These are phyloP conservation scores for Syzygium grande DNA, from an alignment of 345 rosid genomes.

Conservation along the genomic window DNA sequence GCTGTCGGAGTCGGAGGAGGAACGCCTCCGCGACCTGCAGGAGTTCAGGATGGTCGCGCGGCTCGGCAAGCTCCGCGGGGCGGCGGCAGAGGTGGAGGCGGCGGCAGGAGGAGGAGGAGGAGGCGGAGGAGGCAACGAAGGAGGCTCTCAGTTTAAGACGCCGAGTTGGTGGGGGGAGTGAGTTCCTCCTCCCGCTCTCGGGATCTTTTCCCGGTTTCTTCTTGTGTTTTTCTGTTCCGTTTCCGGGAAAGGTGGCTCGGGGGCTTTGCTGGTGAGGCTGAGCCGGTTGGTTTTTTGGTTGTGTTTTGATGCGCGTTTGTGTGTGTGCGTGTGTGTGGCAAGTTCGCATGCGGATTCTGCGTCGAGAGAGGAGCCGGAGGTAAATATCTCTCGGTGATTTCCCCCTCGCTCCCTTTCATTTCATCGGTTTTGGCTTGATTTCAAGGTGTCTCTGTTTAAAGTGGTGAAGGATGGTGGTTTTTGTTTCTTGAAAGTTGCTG, in stretches of 20 bases:
- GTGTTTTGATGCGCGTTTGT: background rate
- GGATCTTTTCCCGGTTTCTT: background rate
- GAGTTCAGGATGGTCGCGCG: background rate
- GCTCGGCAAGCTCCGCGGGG: background rate
- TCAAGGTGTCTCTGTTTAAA: background rate
- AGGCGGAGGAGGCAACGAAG: no score
- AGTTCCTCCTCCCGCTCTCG: background rate
- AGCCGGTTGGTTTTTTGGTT: background rate
- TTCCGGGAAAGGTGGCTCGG: background rate
- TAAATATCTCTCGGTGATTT: background rate
- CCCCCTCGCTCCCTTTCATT: background rate
- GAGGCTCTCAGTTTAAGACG: background rate
- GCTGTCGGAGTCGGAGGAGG: background rate
- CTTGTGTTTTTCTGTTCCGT: background rate
- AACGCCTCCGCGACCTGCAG: background rate
- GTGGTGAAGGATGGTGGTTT: background rate
- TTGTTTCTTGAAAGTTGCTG: background rate
- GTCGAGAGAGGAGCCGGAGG: background rate
- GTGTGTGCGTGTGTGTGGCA: background rate
- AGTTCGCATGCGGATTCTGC: background rate
- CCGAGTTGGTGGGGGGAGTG: background rate
- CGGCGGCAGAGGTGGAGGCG: no score
- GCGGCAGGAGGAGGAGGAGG: no score
- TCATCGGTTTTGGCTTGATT: background rate
- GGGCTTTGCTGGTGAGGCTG: background rate